Base-by-base conservation (phyloP, 305 asterid genomes). In the Plantago coronopus region DNA sequence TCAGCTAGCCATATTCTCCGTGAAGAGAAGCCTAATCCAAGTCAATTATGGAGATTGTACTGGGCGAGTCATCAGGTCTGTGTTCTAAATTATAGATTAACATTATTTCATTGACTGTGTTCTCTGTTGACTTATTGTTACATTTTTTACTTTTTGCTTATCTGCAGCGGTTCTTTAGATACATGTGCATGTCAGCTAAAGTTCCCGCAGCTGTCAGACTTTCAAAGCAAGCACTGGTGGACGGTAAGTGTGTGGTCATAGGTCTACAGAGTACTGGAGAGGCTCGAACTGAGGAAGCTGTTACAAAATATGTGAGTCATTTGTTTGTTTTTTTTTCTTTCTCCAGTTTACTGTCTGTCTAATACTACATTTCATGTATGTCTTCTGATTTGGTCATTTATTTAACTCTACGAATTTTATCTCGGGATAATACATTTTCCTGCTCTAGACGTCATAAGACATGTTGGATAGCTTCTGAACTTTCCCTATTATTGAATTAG, bases 181-280 rank as follows among this genome's bases (percentile, higher is more conserved):
- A 94, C 81, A 56, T 94, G 73, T 94, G 99, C 69, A 87, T 94
- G 96, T 85, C 99, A 48, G 96, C 99, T 59, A 94, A 94, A 83
- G 97, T 94, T 65, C 95, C 96, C 68, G 97, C 94, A 25, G 90
- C 89, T 67, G 87, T 94, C 64, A 79, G 80, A 72, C 86, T 94
- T 51, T 79, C 96, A 55, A 72, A 87, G 78, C 84, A 81, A 79
- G 97, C 96, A 70, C 74, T 94, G 78, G 61, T 64, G 71, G 85
- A 81, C 22, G 69, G 76, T 72, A 94, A 94, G 73, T 87, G 97
- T 77, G 95, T 87, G 71, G 97, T 94, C 66, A 66, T 94, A 68
- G 99, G 99, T 74, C 78, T 94, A 56, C 99, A 94, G 82, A 94
- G 96, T 69, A 94, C 99, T 63, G 99, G 99, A 78, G 99, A 89